Evolutionary conservation across 257 asterid genomes (phyloP).

Genomic region (Mitragyna speciosa): DNA sequence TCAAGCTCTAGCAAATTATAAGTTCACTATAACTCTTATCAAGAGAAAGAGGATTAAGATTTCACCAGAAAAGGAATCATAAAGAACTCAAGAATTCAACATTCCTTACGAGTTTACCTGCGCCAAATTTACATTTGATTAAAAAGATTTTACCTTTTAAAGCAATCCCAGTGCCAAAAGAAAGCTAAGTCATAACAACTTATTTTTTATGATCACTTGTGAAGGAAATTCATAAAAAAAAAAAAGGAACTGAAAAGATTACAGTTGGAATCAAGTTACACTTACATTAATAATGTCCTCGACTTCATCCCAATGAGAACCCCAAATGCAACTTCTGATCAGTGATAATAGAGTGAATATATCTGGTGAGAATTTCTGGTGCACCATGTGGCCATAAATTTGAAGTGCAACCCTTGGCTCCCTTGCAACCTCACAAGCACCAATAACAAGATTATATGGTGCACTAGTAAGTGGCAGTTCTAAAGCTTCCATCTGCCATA

Average conservation of each 20-base stretch:
- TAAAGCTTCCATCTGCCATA: slow-evolving; percentile 79
- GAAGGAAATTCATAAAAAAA: not conserved
- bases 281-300: slow-evolving; percentile 70
- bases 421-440: slow-evolving; percentile 85
- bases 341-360: slow-evolving; percentile 67
- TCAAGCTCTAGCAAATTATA: not conserved
- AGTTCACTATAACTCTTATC: not conserved
- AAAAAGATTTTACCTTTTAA: not conserved
- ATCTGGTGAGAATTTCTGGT: slow-evolving; percentile 54
- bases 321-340: slow-evolving; percentile 80
- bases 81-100: not conserved
- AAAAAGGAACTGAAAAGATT: not conserved
- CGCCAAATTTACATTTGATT: not conserved
- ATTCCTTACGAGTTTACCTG: not conserved
- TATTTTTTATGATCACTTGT: not conserved
- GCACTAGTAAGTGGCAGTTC: slow-evolving; percentile 51
- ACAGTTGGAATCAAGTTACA: slow-evolving; percentile 1
- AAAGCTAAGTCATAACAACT: not conserved
- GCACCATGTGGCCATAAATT: slow-evolving; percentile 70
- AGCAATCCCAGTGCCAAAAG: not conserved
- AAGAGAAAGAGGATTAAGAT: not conserved
- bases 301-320: slow-evolving; percentile 72
- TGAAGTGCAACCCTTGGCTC: slow-evolving; percentile 75
- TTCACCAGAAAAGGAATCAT: not conserved
- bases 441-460: slow-evolving; percentile 82